Conservation (phyloP, 2,329 filamentous ascomycete species). For the Neofusicoccum sp. region DNA sequence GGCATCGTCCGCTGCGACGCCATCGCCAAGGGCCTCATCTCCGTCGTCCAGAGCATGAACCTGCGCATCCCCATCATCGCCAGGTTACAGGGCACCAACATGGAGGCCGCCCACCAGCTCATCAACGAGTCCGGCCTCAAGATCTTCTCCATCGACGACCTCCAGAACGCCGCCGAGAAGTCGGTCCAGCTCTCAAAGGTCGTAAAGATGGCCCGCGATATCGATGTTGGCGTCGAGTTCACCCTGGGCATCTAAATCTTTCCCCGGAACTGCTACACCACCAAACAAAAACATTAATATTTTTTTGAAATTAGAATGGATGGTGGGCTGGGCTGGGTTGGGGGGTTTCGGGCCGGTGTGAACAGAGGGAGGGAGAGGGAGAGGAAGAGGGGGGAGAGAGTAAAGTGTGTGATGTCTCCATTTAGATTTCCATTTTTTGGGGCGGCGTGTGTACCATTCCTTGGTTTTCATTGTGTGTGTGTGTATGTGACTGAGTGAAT, state of each 20-base stretch:
- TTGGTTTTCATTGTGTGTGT: too few species aligned
- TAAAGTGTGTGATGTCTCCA: too few species aligned
- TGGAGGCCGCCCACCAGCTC: conserved; percentile 85
- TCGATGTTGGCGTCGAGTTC: conserved; percentile 80
- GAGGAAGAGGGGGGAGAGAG: too few species aligned
- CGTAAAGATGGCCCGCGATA: conserved; percentile 96
- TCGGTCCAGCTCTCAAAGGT: conserved; percentile 98
- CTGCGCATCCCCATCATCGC: conserved; percentile 96
- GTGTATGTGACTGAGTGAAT: too few species aligned
- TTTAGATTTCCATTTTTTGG: too few species aligned
- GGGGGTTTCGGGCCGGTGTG: too few species aligned
- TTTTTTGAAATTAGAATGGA: too few species aligned
- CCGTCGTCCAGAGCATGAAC: conserved; percentile 91
- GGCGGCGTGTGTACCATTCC: too few species aligned
- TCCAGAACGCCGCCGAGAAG: conserved; percentile 96
- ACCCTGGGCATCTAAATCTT: conserved; percentile 68
- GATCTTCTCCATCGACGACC: conserved; percentile 99
- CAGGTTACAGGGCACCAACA: conserved; percentile 96
- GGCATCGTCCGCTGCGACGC: conserved; percentile 98
- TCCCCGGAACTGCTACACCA: too few species aligned
- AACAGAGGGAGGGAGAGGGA: too few species aligned
- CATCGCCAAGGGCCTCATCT: conserved; percentile 93
- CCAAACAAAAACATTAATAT: too few species aligned
- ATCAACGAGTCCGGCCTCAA: conserved; percentile 98
- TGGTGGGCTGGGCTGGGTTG: too few species aligned